Evolutionary conservation across 495 filamentous ascomycete genomes (phyloP), one percentile per base, ranked within the genome.

Genomic region (Venustampulla echinocandica): DNA sequence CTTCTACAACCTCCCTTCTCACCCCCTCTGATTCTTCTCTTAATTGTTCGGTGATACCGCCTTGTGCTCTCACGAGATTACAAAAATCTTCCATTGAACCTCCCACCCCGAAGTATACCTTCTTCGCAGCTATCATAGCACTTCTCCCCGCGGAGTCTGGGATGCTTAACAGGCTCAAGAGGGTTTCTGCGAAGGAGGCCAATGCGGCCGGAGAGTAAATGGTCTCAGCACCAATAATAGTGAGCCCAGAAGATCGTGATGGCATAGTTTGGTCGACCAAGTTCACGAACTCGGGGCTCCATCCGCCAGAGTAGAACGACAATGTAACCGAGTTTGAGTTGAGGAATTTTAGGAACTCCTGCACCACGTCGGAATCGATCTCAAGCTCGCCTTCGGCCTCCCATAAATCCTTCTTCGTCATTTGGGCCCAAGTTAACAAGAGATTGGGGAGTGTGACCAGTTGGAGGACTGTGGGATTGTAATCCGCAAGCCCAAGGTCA

Each of bases 51-150:
- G 77, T 77, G 25, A 67, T 62, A 7, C 68, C 76, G 17, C 77
- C 78, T 21, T 72, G 66, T 17, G 61, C 69, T 44, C 68, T 62
- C 46, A 87, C 67, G 50, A 75, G 74, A 23, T 72, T 64, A 41
- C 88, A 71, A 60, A 98, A 95, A 57, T 90, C 89, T 61, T 90
- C 83, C 33, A 98, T 77, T 15, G 88, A 87, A 15, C 92, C 92
- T 2, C 92, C 92, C 44, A 98, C 92, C 3, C 92, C 92, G 58
- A 98, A 98, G 62, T 98, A 98, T 1, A 96, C 79, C 63, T 80
- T 78, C 68, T 98, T 98, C 2, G 92, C 92, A 3, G 80, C 92
- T 1, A 98, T 70, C n/a, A 95, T 62, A 4, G 87, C 87, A 46
- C 71, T 75, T 23, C 75, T 76, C 28, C 56, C 56, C 1, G 62